A percentile compares a stretch with the other conserved stretches of the same genome.
These are phyloP conservation scores for Bombardia bombarda DNA, from an alignment of 495 filamentous ascomycete species.

Conservation along the genomic window DNA sequence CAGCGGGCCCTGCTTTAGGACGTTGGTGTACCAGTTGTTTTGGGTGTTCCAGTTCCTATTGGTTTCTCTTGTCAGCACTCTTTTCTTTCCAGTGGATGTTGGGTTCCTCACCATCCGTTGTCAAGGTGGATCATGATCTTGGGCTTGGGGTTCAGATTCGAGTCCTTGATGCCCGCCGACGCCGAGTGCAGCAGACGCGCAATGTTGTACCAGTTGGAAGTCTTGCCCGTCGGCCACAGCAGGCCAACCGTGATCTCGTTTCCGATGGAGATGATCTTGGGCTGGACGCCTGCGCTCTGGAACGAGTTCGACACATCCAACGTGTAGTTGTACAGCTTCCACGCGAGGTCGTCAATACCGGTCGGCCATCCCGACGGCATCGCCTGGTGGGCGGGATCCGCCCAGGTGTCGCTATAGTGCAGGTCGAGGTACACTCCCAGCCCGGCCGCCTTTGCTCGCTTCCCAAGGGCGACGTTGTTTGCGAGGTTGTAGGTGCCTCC, in stretches of 20 bases:
- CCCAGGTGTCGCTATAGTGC: conserved; percentile 64
- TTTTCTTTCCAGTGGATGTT: neutral
- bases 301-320: conserved; percentile 52
- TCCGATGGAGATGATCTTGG: conserved; percentile 58
- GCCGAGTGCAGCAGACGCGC: conserved; percentile 55
- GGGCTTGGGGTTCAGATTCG: conserved; percentile 43
- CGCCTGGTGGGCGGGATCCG: conserved; percentile 35
- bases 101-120: conserved; percentile 45
- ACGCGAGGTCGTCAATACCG: conserved; percentile 47
- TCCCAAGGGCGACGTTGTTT: conserved; percentile 61
- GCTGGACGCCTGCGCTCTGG: conserved; percentile 41
- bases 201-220: conserved; percentile 47
- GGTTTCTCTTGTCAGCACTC: neutral
- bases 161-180: conserved; percentile 54
- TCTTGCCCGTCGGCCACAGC: conserved; percentile 54
- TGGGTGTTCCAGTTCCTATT: conserved; percentile 51
- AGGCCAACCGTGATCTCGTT: conserved; percentile 61
- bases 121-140: conserved; percentile 65
- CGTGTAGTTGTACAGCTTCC: conserved; percentile 61
- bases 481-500: conserved; percentile 58
- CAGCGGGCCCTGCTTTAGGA: conserved; percentile 45
- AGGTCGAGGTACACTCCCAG: conserved; percentile 61
- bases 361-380: conserved; percentile 56
- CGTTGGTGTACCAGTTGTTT: conserved; percentile 52
- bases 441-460: conserved; percentile 55